A percentile compares a stretch with the other conserved stretches of the same genome.
phyloP scores from a whole-genome alignment of 306 rosid genomes.

The Rosa persica region DNA sequence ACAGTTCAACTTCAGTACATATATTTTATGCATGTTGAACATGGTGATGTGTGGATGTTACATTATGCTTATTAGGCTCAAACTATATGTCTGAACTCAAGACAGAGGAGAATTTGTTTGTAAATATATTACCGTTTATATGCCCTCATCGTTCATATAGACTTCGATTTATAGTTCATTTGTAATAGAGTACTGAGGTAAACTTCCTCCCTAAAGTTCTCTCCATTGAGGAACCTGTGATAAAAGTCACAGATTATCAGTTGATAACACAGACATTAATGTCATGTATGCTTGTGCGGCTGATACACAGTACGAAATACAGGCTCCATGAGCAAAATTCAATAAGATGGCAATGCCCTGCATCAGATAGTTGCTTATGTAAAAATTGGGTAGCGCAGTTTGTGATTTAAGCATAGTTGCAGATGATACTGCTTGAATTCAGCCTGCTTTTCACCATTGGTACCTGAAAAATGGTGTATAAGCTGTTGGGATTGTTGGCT shows the following conservation, averaged over 20 bases:
- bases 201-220: neutral
- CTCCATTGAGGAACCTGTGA: neutral
- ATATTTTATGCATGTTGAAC: neutral
- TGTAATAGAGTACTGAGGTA: neutral
- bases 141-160: neutral
- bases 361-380: neutral
- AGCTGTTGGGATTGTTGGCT: neutral
- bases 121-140: neutral
- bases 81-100: neutral
- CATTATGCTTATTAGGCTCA: neutral
- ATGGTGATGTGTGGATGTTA: neutral
- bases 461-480: neutral
- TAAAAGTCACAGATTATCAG: neutral
- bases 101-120: constrained; percentile 1
- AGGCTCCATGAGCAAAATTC: neutral
- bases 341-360: neutral
- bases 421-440: constrained; percentile 8
- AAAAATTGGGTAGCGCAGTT: neutral
- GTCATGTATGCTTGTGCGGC: neutral
- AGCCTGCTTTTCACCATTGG: neutral
- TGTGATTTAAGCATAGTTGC: neutral
- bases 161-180: neutral
- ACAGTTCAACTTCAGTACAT: constrained; percentile 9
- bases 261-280: neutral
- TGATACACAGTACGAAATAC: too few relatives aligned